These are phyloP conservation scores for Oryza meridionalis DNA, from an alignment of 176 grass and related monocot genomes.

Conservation along the genomic window DNA sequence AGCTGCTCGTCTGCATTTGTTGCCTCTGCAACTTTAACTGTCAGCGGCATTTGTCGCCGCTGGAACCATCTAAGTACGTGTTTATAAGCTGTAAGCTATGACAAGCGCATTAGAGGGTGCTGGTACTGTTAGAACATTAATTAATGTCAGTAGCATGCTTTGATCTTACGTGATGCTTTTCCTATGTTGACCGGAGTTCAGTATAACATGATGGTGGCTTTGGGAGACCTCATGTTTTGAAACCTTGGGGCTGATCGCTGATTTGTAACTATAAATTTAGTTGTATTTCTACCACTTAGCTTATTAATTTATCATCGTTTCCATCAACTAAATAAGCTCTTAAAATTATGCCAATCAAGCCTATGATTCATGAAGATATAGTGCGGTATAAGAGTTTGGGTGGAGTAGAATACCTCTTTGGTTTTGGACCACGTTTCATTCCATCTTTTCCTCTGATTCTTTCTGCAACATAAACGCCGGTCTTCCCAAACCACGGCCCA, in stretches of 20 bases:
- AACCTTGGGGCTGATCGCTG: neutral
- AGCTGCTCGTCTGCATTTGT: constrained; percentile 33
- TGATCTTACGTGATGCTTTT: neutral
- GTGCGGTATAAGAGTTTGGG: neutral
- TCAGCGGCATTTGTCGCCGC: constrained; percentile 34
- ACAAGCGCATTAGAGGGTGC: constrained; percentile 20
- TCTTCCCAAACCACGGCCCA: neutral
- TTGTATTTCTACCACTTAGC: neutral
- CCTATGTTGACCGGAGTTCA: neutral
- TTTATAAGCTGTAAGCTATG: constrained; percentile 35
- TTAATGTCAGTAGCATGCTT: neutral
- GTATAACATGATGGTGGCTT: neutral
- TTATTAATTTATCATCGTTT: neutral
- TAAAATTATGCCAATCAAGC: neutral
- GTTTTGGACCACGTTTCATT: neutral
- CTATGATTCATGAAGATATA: neutral
- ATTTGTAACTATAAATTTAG: neutral
- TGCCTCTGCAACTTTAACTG: constrained; percentile 19
- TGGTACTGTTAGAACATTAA: neutral
- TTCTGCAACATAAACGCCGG: neutral
- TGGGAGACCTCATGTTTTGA: neutral
- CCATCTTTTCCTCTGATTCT: neutral
- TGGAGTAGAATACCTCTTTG: neutral
- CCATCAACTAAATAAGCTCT: neutral
- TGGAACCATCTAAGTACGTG: constrained; percentile 16